These are phyloP conservation scores for Meyerozyma smithsonii DNA, from an alignment of 1,139 yeast genomes.

Conservation along the genomic window DNA sequence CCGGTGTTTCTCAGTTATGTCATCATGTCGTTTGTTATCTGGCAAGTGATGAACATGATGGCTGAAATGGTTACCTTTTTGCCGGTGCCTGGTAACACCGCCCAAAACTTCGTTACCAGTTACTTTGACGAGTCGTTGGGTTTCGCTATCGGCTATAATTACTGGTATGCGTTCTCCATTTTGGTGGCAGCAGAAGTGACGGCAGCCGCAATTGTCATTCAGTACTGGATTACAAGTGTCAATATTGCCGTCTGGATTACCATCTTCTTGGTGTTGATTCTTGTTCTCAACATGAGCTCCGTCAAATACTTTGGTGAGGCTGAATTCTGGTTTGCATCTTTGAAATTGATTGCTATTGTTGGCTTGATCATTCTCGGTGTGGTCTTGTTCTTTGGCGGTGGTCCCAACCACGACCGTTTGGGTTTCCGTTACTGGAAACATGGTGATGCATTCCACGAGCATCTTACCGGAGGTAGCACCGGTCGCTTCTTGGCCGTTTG, in stretches of 20 bases:
- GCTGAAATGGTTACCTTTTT: slow-evolving; percentile 61
- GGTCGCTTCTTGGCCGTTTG: slow-evolving; percentile 52
- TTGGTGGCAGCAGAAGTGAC: slow-evolving; percentile 48
- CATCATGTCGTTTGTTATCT: slow-evolving; percentile 48
- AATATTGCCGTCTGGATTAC: slow-evolving; percentile 53
- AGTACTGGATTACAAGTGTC: slow-evolving; percentile 53
- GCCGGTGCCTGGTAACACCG: slow-evolving; percentile 43
- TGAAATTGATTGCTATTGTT: slow-evolving; percentile 52
- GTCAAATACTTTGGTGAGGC: slow-evolving; percentile 59
- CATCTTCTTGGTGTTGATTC: slow-evolving; percentile 37
- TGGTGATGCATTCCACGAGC: slow-evolving; percentile 41
- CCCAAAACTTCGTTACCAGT: slow-evolving; percentile 34
- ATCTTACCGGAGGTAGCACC: slow-evolving; percentile 48
- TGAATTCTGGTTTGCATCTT: slow-evolving; percentile 62
- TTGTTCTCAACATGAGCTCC: slow-evolving; percentile 37
- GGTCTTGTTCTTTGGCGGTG: slow-evolving; percentile 30
- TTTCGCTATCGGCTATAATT: slow-evolving; percentile 46
- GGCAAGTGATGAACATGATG: slow-evolving; percentile 51
- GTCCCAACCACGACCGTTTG: slow-evolving; percentile 36
- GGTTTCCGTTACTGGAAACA: slow-evolving; percentile 49
- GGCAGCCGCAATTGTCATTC: slow-evolving; percentile 48
- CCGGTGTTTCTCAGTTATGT: slow-evolving; percentile 43
- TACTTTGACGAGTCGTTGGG: slow-evolving; percentile 35
- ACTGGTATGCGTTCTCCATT: slow-evolving; percentile 47
- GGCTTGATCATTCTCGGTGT: slow-evolving; percentile 47